phyloP scores from a whole-genome alignment of 1,284 basidiomycete species.

The Ustilago cynodontis region DNA sequence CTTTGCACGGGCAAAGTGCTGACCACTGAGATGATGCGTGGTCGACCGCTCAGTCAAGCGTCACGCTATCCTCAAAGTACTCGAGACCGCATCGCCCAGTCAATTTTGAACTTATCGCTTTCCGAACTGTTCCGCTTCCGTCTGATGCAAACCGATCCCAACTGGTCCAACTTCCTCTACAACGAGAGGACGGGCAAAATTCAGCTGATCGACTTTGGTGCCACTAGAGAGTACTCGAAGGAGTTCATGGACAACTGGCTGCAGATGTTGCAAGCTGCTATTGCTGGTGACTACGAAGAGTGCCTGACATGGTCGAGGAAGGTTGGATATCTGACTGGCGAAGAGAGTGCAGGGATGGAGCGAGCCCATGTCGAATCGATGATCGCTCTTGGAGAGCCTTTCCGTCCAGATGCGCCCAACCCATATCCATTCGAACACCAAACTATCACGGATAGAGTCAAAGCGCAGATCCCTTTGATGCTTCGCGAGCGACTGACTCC shows the following conservation, averaged over 20 bases:
- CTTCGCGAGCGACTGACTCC: conserved; percentile 88
- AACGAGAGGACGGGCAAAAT: conserved; percentile 75
- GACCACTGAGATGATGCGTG: conserved; percentile 88
- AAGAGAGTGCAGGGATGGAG: conserved; percentile 90
- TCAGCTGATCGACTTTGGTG: conserved; percentile 95
- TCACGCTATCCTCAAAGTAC: conserved; percentile 77
- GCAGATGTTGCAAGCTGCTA: conserved; percentile 81
- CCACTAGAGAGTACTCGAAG: conserved; percentile 86
- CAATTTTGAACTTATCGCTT: conserved; percentile 87
- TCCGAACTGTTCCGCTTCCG: conserved; percentile 90
- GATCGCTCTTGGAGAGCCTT: conserved; percentile 81
- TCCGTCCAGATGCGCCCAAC: conserved; percentile 76
- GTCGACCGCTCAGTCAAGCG: conserved; percentile 80
- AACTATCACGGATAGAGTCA: conserved; percentile 80
- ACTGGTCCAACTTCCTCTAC: conserved; percentile 98
- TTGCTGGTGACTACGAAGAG: conserved; percentile 77
- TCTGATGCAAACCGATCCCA: conserved; percentile 98
- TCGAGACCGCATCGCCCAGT: conserved; percentile 85
- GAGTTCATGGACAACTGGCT: conserved; percentile 92
- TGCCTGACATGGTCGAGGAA: conserved; percentile 82
- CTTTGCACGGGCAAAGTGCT: conserved; percentile 84
- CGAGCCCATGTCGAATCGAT: conserved; percentile 88
- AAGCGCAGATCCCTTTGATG: conserved; percentile 90
- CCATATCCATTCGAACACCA: conserved; percentile 78
- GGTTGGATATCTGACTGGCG: conserved; percentile 89